phyloP scores from a whole-genome alignment of 768 basidiomycete genomes.

The Daedaleopsis sinensis region DNA sequence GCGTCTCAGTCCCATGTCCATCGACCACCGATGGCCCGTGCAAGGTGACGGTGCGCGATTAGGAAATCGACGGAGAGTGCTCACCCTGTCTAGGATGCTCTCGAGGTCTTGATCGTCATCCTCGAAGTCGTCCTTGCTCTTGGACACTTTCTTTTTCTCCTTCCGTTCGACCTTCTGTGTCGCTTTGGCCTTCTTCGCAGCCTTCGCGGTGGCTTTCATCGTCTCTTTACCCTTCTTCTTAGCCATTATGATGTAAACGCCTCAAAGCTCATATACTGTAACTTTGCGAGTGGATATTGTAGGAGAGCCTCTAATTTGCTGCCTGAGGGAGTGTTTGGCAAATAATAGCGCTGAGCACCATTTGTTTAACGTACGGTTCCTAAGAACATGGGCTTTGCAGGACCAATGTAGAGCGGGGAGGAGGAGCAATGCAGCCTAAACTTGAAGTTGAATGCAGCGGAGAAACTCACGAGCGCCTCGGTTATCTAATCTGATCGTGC shows the following conservation, averaged over 20 bases:
- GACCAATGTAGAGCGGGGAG: too few species aligned
- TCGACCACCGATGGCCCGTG: not conserved
- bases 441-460: too few species aligned
- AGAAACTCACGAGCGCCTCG: not conserved
- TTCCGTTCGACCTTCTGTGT: conserved; percentile 72
- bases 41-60: not conserved
- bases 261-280: not conserved
- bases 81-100: conserved; percentile 78
- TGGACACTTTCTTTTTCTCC: conserved; percentile 60
- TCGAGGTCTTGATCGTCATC: conserved; percentile 82
- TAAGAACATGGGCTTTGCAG: too few species aligned
- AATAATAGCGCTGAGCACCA: too few species aligned
- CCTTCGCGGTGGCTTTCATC: conserved; percentile 49
- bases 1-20: not conserved
- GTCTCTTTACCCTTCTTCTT: conserved; percentile 52
- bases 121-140: conserved; percentile 53
- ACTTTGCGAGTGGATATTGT: too few species aligned
- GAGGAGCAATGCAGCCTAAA: too few species aligned
- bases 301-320: too few species aligned
- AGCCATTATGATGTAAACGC: conserved; percentile 40
- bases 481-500: not conserved
- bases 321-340: too few species aligned
- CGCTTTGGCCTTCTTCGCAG: conserved; percentile 67
- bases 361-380: too few species aligned
- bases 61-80: conserved; percentile 4